phyloP scores from a whole-genome alignment of 164 flowering plant species.

The Liquidambar formosana region DNA sequence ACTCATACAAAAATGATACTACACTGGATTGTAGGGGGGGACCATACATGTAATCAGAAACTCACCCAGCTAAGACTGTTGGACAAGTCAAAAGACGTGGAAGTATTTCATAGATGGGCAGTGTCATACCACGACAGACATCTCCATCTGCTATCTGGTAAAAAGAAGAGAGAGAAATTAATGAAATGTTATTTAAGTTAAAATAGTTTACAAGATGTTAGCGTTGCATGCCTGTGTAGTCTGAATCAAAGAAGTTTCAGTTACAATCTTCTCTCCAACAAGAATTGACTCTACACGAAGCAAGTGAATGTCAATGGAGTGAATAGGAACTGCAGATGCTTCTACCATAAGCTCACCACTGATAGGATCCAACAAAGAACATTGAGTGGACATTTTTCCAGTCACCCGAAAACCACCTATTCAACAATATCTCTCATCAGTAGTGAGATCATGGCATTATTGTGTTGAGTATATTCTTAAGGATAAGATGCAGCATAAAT shows the following conservation, averaged over 20 bases:
- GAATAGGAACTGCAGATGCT: slow-evolving; percentile 76
- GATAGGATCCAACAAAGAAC: slow-evolving; percentile 66
- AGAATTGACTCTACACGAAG: slow-evolving; percentile 80
- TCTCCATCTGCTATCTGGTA: slow-evolving; percentile 92
- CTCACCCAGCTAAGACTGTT: slow-evolving; percentile 81
- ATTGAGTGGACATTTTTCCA: slow-evolving; percentile 72
- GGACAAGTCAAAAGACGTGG: slow-evolving; percentile 98
- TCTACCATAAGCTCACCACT: slow-evolving; percentile 80
- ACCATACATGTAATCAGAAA: slow-evolving; percentile 3
- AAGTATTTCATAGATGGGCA: slow-evolving; percentile 82
- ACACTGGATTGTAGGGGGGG: neutral
- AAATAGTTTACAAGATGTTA: neutral
- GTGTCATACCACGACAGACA: slow-evolving; percentile 58
- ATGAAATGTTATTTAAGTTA: neutral
- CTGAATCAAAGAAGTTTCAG: slow-evolving; percentile 79
- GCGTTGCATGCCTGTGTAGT: slow-evolving; percentile 70
- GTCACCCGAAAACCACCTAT: slow-evolving; percentile 81
- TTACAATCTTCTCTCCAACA: slow-evolving; percentile 70
- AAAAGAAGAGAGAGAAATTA: neutral
- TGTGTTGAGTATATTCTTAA: neutral
- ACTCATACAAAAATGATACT: neutral
- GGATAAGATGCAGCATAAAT: neutral
- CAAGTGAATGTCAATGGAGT: slow-evolving; percentile 81
- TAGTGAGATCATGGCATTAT: neutral
- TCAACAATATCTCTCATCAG: slow-evolving; percentile 13